phyloP scores from a whole-genome alignment of 768 basidiomycete species.

The Tephrocybe sp. region DNA sequence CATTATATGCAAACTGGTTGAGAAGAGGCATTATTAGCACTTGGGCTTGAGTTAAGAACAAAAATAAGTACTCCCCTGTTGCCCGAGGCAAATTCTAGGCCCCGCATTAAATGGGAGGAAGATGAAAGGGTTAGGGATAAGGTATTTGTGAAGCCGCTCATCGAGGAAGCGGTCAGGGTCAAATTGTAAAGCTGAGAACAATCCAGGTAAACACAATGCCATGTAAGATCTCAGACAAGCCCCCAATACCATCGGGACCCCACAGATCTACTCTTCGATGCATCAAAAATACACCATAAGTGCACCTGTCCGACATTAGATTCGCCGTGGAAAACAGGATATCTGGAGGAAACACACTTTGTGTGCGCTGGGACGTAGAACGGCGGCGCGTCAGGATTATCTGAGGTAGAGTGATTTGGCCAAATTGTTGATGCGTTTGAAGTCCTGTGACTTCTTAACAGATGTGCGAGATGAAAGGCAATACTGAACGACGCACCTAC shows the following conservation, averaged over 20 bases:
- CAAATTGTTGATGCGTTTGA: conserved; percentile 25
- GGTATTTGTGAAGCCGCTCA: conserved; percentile 53
- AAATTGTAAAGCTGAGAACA: conserved; percentile 54
- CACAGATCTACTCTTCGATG: conserved; percentile 63
- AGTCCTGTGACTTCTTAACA: conserved; percentile 12
- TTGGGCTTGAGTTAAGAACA: not conserved
- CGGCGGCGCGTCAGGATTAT: conserved; percentile 32
- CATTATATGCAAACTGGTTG: conserved; percentile 62
- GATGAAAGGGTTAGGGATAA: conserved; percentile 57
- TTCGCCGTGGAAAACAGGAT: too few species aligned
- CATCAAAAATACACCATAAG: conserved; percentile 56
- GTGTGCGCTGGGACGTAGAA: conserved; percentile 41
- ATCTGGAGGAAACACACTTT: conserved; percentile 16
- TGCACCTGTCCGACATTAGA: conserved; percentile 23
- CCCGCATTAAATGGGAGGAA: conserved; percentile 57
- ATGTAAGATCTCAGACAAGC: too few species aligned
- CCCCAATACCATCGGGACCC: conserved; percentile 72
- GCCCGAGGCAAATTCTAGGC: conserved; percentile 51
- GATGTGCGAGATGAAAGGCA: not conserved
- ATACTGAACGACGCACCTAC: conserved; percentile 19
- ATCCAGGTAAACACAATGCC: too few species aligned
- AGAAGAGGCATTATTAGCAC: not conserved
- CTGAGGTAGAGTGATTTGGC: conserved; percentile 14
- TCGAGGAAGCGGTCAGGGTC: conserved; percentile 73
- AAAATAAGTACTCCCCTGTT: conserved; percentile 35